These are phyloP conservation scores for Xerocomellus amylosporus DNA, from an alignment of 768 basidiomycete genomes.

Conservation along the genomic window DNA sequence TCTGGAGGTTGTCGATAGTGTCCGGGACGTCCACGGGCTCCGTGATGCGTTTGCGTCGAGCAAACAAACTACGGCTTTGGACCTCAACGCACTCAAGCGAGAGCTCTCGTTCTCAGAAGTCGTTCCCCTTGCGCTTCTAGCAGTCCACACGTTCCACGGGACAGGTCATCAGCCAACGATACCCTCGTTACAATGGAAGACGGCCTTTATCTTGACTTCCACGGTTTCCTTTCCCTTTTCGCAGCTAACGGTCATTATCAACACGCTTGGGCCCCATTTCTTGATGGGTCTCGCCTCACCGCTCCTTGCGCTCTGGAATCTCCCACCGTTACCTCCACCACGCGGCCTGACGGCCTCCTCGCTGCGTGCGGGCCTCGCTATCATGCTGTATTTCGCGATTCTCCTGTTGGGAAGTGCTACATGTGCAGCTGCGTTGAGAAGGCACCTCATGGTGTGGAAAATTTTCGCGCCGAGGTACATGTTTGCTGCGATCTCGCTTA, in stretches of 20 bases:
- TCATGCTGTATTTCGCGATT: conserved; percentile 66
- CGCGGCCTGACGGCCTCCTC: conserved; percentile 35
- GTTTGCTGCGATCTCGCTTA: conserved; percentile 60
- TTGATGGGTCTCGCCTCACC: conserved; percentile 66
- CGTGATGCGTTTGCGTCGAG: conserved; percentile 49
- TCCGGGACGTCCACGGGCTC: conserved; percentile 64
- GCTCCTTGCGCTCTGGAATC: conserved; percentile 80
- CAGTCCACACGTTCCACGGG: conserved; percentile 72
- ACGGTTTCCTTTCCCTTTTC: conserved; percentile 71
- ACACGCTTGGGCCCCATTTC: conserved; percentile 73
- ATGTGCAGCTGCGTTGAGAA: conserved; percentile 69
- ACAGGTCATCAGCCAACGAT: conserved; percentile 93
- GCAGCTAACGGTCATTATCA: conserved; percentile 68
- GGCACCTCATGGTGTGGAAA: conserved; percentile 99
- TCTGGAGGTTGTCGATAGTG: conserved; percentile 78
- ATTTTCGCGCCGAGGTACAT: conserved; percentile 97
- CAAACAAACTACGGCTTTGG: conserved; percentile 44
- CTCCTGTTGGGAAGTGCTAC: conserved; percentile 68
- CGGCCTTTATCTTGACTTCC: conserved; percentile 78
- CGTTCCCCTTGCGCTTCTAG: conserved; percentile 71
- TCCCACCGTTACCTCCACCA: conserved; percentile 51
- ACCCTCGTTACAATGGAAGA: conserved; percentile 92
- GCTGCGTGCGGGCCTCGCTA: conserved; percentile 55
- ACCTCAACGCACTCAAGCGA: conserved; percentile 30
- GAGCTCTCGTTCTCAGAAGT: conserved; percentile 63